Base-by-base conservation (phyloP, 495 filamentous ascomycete species). In the Aspergillus incahuasiensis region DNA sequence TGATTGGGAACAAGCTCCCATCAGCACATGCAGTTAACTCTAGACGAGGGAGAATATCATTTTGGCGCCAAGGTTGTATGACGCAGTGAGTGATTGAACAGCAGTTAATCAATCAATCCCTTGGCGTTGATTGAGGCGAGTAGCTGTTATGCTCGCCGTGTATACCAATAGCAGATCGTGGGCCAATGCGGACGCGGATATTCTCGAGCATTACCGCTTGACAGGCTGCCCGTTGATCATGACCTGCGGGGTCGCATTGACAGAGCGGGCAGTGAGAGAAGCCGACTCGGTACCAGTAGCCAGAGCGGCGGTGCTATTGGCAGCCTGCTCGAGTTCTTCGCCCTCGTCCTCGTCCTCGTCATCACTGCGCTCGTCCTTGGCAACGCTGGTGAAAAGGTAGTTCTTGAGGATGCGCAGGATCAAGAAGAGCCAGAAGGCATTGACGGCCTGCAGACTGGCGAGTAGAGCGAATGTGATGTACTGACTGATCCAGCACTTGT, bases 341-440 rank as follows among this genome's bases (percentile, higher is more conserved):
- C n/a, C 74, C 47, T 81, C 76, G 9, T 79, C 77, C 13, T 75
- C 72, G 1, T 79, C 80, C 51, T 85, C 83, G 48, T 84, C 76
- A n/a, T 86, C 83, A 51, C 83, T 86, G 58, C 83, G 68, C 48
- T 79, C 77, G 55, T 86, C 83, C 54, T 80, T 72, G 7, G 61
- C 63, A 19, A 77, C 70, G 43, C 71, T 76, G 60, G 64, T 72
- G 59, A 82, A 75, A 38, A 82, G 62, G 56, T 82, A 82, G 59
- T 80, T 81, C 61, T 76, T 73, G 40, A 88, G 80, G 55, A 95
- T 88, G 60, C 86, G 82, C 25, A 90, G 65, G 56, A 95, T 92
- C 68, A 87, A 82, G 69, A 82, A 92, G 20, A 95, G 73, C 90
- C 90, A 95, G 74, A 95, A 91, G 46, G 95, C 65, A 63, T 95